Base-by-base conservation (phyloP, 805 yeast genomes). In the Sugiyamaella marilandica region DNA sequence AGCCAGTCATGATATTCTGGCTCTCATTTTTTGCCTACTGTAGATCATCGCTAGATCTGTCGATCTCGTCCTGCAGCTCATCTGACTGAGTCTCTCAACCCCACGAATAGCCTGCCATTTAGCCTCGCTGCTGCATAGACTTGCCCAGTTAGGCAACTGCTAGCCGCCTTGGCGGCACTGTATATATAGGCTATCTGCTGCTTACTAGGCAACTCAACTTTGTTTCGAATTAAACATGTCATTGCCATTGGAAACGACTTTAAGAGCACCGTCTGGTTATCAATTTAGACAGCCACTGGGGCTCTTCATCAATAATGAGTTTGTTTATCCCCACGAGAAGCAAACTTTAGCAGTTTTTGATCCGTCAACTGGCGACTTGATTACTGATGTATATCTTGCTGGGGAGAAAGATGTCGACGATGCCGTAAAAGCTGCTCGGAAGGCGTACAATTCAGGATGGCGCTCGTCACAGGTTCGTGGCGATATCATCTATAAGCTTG, bases 371-470 rank as follows among this genome's bases (percentile, higher is more conserved):
- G 72, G 84, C 68, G 85, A 84, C 65, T 76, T 73, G 52, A 79
- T 85, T 59, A 74, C 84, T 49, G 77, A 78, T 53, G 81, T 85
- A 52, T 83, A 85, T 66, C 87, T 83, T 70, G 95, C 88, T 47
- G 75, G 78, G 55, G 84, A 74, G 54, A 92, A 81, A 52, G 96
- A 87, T 68, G 83, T 87, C 36, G 87, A 87, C 55, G 61, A 70
- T 56, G 97, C 96, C 19, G 95, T 90, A 43, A 78, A 80, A n/a
- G 92, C 95, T 32, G 96, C 96, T 46, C 71, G 76, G 57, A 83
- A 75, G 47, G 97, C 97, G 11, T 90, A n/a, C 41, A 55, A 53
- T 44, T 26, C 35, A 5, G 51, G 52, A 26, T 53, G 59, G 59
- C 47, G 47, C 34, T 37, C 49, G 21, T 24, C 50, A 5, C 39